Evolutionary conservation across 768 basidiomycete species (phyloP).

Genomic region (Psilocybe tampanensis): DNA sequence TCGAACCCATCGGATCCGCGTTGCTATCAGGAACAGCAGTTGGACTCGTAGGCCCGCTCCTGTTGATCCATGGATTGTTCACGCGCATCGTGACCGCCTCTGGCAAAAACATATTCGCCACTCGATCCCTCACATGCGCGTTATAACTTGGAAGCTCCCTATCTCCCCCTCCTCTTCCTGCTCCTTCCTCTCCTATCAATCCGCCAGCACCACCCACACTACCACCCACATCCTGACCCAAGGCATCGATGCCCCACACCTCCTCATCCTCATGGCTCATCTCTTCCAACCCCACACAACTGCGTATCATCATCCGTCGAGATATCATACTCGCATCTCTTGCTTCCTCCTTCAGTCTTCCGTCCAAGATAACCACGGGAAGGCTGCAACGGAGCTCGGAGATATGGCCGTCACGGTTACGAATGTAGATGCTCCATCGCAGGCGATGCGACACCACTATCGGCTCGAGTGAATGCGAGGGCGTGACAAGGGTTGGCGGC

Average conservation of each 20-base stretch:
- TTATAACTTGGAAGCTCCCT: conserved; percentile 87
- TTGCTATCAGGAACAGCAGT: neutral
- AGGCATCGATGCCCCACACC: conserved; percentile 4
- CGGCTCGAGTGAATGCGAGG: conserved; percentile 77
- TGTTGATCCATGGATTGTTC: conserved; percentile 57
- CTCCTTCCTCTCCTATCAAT: neutral
- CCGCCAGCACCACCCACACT: neutral
- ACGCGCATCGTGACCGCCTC: conserved; percentile 66
- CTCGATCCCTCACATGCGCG: conserved; percentile 88
- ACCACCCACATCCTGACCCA: neutral
- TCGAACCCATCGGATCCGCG: neutral
- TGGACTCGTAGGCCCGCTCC: conserved; percentile 6
- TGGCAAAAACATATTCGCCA: conserved; percentile 75
- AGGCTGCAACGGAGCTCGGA: conserved; percentile 95
- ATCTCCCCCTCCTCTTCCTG: conserved; percentile 44
- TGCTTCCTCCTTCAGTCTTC: conserved; percentile 74
- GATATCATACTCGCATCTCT: conserved; percentile 72
- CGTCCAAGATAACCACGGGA: conserved; percentile 83
- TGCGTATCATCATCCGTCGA: conserved; percentile 62
- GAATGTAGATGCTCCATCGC: conserved; percentile 77
- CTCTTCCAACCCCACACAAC: conserved; percentile 3
- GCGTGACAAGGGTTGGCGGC: conserved; percentile 42
- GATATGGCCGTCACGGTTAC: conserved; percentile 88
- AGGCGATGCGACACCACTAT: conserved; percentile 78
- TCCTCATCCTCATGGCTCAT: conserved; percentile 29